phyloP scores from a whole-genome alignment of 495 filamentous ascomycete genomes.

The Penicillium paradoxum region DNA sequence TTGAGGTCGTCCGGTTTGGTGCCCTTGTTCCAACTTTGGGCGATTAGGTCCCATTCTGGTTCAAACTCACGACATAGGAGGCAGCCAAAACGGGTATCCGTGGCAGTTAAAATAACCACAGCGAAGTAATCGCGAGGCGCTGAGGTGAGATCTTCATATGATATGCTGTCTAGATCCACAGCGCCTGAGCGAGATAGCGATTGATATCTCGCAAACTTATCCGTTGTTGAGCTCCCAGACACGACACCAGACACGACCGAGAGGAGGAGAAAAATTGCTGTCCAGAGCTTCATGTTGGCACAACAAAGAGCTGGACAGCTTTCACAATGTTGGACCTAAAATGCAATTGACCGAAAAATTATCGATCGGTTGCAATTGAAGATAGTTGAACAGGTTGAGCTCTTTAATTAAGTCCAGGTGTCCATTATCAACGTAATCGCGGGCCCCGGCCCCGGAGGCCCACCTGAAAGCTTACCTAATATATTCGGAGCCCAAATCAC shows the following conservation, averaged over 20 bases:
- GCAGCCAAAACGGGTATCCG: constrained; percentile 82
- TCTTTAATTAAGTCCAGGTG: constrained; percentile 24
- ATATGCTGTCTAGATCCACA: constrained; percentile 67
- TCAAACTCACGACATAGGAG: constrained; percentile 84
- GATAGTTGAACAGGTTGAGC: constrained; percentile 6
- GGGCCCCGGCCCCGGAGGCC: neutral
- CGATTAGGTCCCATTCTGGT: constrained; percentile 88
- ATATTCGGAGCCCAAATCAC: constrained; percentile 1
- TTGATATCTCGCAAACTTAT: constrained; percentile 64
- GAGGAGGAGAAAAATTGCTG: constrained; percentile 46
- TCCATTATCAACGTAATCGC: constrained; percentile 21
- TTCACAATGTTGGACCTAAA: neutral
- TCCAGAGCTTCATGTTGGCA: constrained; percentile 52
- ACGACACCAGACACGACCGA: constrained; percentile 44
- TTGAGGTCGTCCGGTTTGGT: constrained; percentile 67
- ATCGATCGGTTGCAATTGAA: constrained; percentile 10
- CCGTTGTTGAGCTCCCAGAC: constrained; percentile 20
- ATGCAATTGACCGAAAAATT: constrained; percentile 3
- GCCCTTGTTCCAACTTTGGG: constrained; percentile 80
- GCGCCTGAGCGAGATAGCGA: constrained; percentile 60
- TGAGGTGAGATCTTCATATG: constrained; percentile 69
- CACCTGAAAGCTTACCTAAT: constrained; percentile 3
- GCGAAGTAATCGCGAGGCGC: constrained; percentile 78
- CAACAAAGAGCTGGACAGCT: constrained; percentile 11
- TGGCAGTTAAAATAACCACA: constrained; percentile 79